A percentile compares a stretch with the other conserved stretches of the same genome.
These are phyloP conservation scores for Exophiala sp. DNA, from an alignment of 2,329 filamentous ascomycete species.

Conservation along the genomic window DNA sequence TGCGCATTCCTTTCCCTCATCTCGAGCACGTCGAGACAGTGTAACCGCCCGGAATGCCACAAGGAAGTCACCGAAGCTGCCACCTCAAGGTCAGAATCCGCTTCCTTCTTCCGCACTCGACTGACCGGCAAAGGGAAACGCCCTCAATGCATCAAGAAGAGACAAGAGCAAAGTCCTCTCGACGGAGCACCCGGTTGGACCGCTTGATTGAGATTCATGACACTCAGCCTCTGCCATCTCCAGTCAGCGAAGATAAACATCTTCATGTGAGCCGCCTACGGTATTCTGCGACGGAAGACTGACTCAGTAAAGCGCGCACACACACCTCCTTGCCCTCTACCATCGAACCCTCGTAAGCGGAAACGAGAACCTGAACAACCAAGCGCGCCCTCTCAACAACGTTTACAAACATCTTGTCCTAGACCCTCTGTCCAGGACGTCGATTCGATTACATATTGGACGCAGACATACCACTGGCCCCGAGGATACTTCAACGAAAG, in stretches of 20 bases:
- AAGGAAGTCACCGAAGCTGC: constrained; percentile 5
- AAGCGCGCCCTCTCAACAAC: constrained; percentile 3
- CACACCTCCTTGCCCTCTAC: constrained; percentile 1
- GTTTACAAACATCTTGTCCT: too few relatives aligned
- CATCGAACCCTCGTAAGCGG: constrained; percentile 1
- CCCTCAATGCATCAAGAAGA: constrained; percentile 10
- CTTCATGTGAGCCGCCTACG: constrained; percentile 1
- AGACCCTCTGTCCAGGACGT: constrained; percentile 17
- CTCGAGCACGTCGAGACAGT: constrained; percentile 10
- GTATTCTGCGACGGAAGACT: constrained; percentile 2
- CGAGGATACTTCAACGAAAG: constrained; percentile 29
- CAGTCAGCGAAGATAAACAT: constrained; percentile 6
- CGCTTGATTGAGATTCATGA: constrained; percentile 2
- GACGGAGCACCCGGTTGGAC: constrained; percentile 6
- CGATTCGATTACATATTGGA: constrained; percentile 30
- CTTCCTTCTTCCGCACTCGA: constrained; percentile 6
- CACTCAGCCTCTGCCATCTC: constrained; percentile 8
- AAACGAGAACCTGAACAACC: constrained; percentile 8
- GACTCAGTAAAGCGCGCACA: constrained; percentile 1
- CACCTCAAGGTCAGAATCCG: constrained; percentile 8
- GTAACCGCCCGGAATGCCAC: constrained; percentile 7
- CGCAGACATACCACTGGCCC: constrained; percentile 27
- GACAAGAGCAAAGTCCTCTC: constrained; percentile 7
- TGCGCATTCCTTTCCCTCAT: constrained; percentile 6
- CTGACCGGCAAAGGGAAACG: constrained; percentile 5